phyloP scores from a whole-genome alignment of 441 rosid species.

The Gossypium gossypioides region DNA sequence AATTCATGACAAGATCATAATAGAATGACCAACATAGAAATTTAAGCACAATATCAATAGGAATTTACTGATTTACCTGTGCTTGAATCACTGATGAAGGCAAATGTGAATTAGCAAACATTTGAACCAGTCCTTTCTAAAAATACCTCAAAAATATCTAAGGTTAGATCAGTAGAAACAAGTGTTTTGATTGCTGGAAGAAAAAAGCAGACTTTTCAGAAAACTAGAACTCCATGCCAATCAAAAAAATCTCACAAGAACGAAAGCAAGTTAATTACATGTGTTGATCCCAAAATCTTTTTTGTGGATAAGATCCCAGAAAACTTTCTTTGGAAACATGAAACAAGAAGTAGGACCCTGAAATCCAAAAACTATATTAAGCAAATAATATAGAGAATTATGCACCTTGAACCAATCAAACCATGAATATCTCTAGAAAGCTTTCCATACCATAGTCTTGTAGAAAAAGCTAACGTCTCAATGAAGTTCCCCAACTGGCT shows the following conservation, averaged over 20 bases:
- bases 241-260: slow-evolving; percentile 7
- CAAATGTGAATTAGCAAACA: slow-evolving; percentile 46
- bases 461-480: slow-evolving; percentile 58
- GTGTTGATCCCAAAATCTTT: slow-evolving; percentile 55
- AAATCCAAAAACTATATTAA: slow-evolving; percentile 22
- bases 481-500: slow-evolving; percentile 57
- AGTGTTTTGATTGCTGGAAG: slow-evolving; percentile 8
- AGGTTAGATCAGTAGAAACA: slow-evolving; percentile 26
- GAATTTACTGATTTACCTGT: slow-evolving; percentile 57
- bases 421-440: not conserved
- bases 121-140: slow-evolving; percentile 73
- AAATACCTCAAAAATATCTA: slow-evolving; percentile 39
- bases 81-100: slow-evolving; percentile 43
- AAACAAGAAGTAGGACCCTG: slow-evolving; percentile 67
- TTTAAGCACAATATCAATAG: slow-evolving; percentile 13
- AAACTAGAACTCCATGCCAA: not conserved
- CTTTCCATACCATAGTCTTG: slow-evolving; percentile 59
- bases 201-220: slow-evolving; percentile 15
- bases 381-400: slow-evolving; percentile 13
- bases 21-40: slow-evolving; percentile 10
- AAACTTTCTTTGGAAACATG: slow-evolving; percentile 61
- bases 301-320: slow-evolving; percentile 43
- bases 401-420: slow-evolving; percentile 4
- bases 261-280: slow-evolving; percentile 38
- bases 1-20: slow-evolving; percentile 11